Percentiles rank a stretch among this genome's conserved stretches.
Conservation (phyloP, 2,329 filamentous ascomycete species). For the Oidium heveae region DNA sequence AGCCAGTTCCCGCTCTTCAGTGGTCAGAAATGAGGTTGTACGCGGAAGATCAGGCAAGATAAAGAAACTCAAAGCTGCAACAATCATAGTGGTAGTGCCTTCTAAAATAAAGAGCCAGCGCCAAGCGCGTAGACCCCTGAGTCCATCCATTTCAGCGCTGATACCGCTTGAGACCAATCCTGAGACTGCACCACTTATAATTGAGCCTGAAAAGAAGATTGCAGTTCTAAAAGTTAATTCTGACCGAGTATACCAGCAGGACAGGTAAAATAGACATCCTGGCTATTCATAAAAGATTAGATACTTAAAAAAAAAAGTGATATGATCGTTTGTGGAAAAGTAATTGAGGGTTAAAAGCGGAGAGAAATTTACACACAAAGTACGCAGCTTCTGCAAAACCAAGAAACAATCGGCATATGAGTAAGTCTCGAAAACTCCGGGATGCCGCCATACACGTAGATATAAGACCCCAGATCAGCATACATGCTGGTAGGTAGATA, state of each 20-base stretch:
- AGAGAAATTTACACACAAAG: slow-evolving; percentile 16
- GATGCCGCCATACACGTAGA: slow-evolving; percentile 23
- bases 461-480: slow-evolving; percentile 24
- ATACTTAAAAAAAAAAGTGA: neutral
- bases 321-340: too few species aligned
- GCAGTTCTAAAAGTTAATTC: slow-evolving; percentile 41
- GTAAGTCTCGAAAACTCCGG: slow-evolving; percentile 20
- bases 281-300: slow-evolving; percentile 15
- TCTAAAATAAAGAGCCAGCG: slow-evolving; percentile 48
- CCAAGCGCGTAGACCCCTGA: slow-evolving; percentile 32
- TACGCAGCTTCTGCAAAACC: slow-evolving; percentile 30
- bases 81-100: slow-evolving; percentile 34
- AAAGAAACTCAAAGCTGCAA: slow-evolving; percentile 31
- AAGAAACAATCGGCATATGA: slow-evolving; percentile 23
- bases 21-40: slow-evolving; percentile 28
- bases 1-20: slow-evolving; percentile 30
- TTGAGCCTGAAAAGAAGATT: slow-evolving; percentile 38
- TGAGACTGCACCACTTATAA: slow-evolving; percentile 48
- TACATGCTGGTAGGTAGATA: slow-evolving; percentile 23
- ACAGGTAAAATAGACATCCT: slow-evolving; percentile 36
- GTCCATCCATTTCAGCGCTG: slow-evolving; percentile 34
- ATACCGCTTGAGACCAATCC: slow-evolving; percentile 40
- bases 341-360: too few species aligned
- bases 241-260: slow-evolving; percentile 42
- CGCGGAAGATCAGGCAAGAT: slow-evolving; percentile 43